phyloP scores from a whole-genome alignment of 495 filamentous ascomycete species.

The Letharia columbiana region DNA sequence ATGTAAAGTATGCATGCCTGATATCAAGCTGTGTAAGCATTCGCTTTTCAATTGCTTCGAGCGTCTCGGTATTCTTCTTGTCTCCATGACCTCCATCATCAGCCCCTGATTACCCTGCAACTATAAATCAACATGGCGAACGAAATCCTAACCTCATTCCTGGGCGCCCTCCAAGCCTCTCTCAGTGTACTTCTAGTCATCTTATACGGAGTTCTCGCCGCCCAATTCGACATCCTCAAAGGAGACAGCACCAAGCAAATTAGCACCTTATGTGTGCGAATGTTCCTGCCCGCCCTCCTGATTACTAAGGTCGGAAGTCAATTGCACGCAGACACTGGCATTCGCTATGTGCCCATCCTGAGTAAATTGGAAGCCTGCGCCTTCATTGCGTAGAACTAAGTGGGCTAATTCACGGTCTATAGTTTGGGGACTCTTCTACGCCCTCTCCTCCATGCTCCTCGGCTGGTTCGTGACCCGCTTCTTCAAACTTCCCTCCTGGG shows the following conservation, averaged over 20 bases:
- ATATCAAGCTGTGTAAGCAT: neutral
- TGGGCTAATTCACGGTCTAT: constrained; percentile 5
- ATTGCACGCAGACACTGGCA: constrained; percentile 46
- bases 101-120: neutral
- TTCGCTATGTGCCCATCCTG: constrained; percentile 51
- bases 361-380: constrained; percentile 22
- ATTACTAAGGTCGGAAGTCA: constrained; percentile 59
- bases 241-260: constrained; percentile 50
- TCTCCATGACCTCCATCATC: neutral
- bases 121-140: constrained; percentile 11
- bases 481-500: constrained; percentile 56
- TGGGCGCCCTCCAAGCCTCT: constrained; percentile 63
- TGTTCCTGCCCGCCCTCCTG: constrained; percentile 65
- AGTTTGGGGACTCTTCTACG: constrained; percentile 55
- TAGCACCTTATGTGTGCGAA: constrained; percentile 54
- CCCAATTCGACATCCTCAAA: constrained; percentile 50
- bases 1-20: neutral
- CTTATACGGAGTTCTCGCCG: constrained; percentile 51
- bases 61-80: too few species aligned
- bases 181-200: constrained; percentile 64
- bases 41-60: neutral
- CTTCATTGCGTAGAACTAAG: neutral
- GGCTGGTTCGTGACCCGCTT: constrained; percentile 37
- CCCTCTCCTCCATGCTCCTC: constrained; percentile 44
- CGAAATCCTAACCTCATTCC: constrained; percentile 39